Base-by-base conservation (phyloP, 495 filamentous ascomycete genomes). In the Ramalina peruviana region DNA sequence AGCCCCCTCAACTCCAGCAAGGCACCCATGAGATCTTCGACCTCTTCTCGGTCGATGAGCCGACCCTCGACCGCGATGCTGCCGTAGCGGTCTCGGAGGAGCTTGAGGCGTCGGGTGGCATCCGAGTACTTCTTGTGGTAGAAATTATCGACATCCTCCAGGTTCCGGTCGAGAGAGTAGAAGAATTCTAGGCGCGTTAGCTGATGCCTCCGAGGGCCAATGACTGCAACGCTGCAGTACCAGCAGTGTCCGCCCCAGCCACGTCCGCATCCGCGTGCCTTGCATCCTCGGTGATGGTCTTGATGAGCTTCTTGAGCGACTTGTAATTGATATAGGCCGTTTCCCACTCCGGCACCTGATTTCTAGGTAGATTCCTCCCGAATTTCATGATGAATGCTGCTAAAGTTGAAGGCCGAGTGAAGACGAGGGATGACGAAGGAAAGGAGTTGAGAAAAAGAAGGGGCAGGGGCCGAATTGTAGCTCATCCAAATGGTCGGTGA, bases 271-370 rank as follows among this genome's bases (percentile, higher is more conserved):
- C 75, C 48, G 82, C 82, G 54, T 74, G 70, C 62, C 80, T 81
- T 13, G 72, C 70, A 44, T 75, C 71, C 38, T 71, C 75, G 20
- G 76, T 72, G 13, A 79, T 81, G 4, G 80, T 73, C 65, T 93
- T 96, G 65, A 97, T 87, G 40, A 94, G 74, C 72, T 92, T 90
- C 70, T 98, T 98, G 60, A 97, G 68, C 36, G 82, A 77, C 64
- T 96, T 97, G 73, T 98, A 98, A 62, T 94, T 83, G 69, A 98
- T 94, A 60, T 98, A 98, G 16, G 75, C 80, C 33, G 81, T 67
- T 49, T 89, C 85, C 89, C 89, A 98, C 67, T 98, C 92, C 11
- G 92, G 92, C 49, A 97, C 92, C 61, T 95, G 88, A 62, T 95
- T 94, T 38, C 90, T 83, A 12, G 88, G 73, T 46, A 98, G 75